Evolutionary conservation across 202 grass and related monocot genomes (phyloP), one percentile per base, ranked within the genome.

Genomic region (Eragrostis tef): DNA sequence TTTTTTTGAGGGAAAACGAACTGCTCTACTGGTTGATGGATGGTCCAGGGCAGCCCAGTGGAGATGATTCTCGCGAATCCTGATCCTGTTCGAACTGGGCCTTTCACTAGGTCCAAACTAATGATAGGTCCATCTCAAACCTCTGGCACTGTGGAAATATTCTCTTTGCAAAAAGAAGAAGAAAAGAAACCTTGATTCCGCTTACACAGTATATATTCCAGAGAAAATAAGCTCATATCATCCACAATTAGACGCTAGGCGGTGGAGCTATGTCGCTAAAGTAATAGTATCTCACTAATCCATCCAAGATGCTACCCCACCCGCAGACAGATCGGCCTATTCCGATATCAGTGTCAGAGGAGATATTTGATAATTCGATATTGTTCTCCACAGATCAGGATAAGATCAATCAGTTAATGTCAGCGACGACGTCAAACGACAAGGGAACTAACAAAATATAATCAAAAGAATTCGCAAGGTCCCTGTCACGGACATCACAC

Each of bases 341-440:
- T 70, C 56, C 54, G 57, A 22, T 13, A 9, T 43, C 67, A 19
- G 25, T 15, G 42, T 73, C 76, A 24, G 2, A 9, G 12, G 42
- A 52, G 58, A 21, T n/a, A 64, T 15, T 70, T 26, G 14, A 15
- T 27, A 45, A 12, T 19, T 9, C 9, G 10, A 79, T 11, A 69
- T 15, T 54, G 45, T 60, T 63, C 41, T 39, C 24, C 9, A 12
- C 54, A 4, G 16, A 70, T 87, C 9, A 82, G 46, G 71, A 82
- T 87, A 81, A 64, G 85, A 71, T 70, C 54, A 70, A 77, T 70
- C 44, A 19, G 29, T 34, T 82, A 70, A 24, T 82, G 64, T 9
- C 45, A 62, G 11, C 8, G 48, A n/a, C n/a, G n/a, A 20, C n/a
- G 78, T 53, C 72, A 64, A 47, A 42, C 31, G 9, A 17, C 31